phyloP scores from a whole-genome alignment of 2,329 filamentous ascomycete species.

The Ascocoryne sarcoides region DNA sequence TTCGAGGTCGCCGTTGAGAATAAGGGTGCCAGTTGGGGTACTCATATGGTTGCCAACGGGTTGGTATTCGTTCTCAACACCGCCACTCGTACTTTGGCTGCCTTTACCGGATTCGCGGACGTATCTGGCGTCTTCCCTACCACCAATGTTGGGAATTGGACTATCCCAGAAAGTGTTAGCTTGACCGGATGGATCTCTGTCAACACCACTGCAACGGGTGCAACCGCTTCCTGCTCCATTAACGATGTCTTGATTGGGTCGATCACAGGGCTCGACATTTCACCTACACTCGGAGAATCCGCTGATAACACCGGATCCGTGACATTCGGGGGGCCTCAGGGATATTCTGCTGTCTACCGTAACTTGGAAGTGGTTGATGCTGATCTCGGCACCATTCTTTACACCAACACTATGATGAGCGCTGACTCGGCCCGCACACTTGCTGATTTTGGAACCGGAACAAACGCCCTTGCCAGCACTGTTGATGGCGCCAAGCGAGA shows the following conservation, averaged over 20 bases:
- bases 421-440: constrained; percentile 11
- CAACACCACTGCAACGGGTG: constrained; percentile 6
- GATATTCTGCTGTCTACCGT: constrained; percentile 11
- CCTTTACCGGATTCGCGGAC: constrained; percentile 16
- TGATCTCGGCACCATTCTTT: constrained; percentile 7
- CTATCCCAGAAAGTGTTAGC: constrained; percentile 2
- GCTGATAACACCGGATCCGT: constrained; percentile 18
- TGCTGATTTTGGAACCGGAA: constrained; percentile 15
- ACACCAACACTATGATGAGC: constrained; percentile 10
- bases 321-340: constrained; percentile 16
- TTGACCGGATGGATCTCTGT: constrained; percentile 11
- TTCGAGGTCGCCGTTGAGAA: constrained; percentile 16
- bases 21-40: constrained; percentile 17
- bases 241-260: constrained; percentile 6
- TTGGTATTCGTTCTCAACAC: constrained; percentile 15
- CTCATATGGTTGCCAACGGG: constrained; percentile 21
- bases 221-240: constrained; percentile 5
- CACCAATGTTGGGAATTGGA: constrained; percentile 10
- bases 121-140: constrained; percentile 16
- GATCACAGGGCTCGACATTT: constrained; percentile 7
- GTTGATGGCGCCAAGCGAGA: constrained; percentile 50
- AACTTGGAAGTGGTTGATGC: constrained; percentile 7
- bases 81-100: constrained; percentile 9
- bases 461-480: constrained; percentile 15
- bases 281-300: constrained; percentile 16